A percentile compares a stretch with the other conserved stretches of the same genome.
These are phyloP conservation scores for Kwoniella bestiolae DNA, from an alignment of 768 basidiomycete genomes.

Conservation along the genomic window DNA sequence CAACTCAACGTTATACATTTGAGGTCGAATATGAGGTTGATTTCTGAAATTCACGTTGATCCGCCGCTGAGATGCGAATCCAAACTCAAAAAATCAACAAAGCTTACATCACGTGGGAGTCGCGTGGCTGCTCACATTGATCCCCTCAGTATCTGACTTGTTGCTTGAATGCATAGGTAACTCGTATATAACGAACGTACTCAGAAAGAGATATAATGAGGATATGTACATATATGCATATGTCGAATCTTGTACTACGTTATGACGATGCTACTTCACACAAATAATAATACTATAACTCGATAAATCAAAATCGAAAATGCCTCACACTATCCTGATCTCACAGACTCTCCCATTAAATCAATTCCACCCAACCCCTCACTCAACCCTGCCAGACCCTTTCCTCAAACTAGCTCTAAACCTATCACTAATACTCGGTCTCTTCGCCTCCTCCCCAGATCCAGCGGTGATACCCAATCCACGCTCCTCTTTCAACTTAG, in stretches of 20 bases:
- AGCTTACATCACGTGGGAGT: not conserved
- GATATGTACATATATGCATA: not conserved
- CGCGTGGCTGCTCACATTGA: too few relatives aligned
- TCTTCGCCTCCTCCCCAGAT: constrained; percentile 7
- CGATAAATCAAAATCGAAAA: not conserved
- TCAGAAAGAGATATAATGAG: not conserved
- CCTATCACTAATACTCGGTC: constrained; percentile 28
- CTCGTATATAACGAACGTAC: too few relatives aligned
- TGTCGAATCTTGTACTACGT: not conserved
- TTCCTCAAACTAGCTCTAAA: constrained; percentile 29
- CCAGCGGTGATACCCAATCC: not conserved
- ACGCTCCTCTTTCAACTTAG: constrained; percentile 20
- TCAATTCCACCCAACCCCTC: not conserved
- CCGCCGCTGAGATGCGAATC: not conserved
- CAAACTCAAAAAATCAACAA: not conserved
- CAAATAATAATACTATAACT: too few relatives aligned
- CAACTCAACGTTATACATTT: too few relatives aligned
- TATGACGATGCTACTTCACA: too few relatives aligned
- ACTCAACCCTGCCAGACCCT: constrained; percentile 5
- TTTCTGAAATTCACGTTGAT: not conserved
- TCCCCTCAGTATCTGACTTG: not conserved
- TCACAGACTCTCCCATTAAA: too few relatives aligned
- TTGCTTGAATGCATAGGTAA: not conserved
- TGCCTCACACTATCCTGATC: too few relatives aligned
- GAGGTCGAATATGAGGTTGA: too few relatives aligned